phyloP scores from a whole-genome alignment of 2,329 filamentous ascomycete genomes.

The Aspergillus sojae region DNA sequence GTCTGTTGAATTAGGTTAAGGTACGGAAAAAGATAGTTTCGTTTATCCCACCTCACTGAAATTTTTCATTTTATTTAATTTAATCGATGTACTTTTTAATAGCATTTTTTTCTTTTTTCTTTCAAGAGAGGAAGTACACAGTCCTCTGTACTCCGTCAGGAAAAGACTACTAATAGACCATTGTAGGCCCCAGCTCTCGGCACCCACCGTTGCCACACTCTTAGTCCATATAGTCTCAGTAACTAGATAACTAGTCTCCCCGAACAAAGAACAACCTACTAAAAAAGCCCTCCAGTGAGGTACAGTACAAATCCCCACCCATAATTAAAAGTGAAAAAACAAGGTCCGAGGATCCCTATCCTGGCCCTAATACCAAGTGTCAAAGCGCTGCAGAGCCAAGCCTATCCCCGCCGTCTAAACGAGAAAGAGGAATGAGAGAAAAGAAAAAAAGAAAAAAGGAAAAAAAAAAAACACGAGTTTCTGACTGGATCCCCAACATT shows the following conservation, averaged over 20 bases:
- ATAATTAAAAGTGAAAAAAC: slow-evolving; percentile 1
- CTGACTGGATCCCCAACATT: slow-evolving; percentile 16
- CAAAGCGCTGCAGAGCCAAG: slow-evolving; percentile 29
- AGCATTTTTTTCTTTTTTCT: background rate
- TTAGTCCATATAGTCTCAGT: background rate
- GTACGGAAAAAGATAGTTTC: slow-evolving; percentile 10
- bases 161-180: background rate
- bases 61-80: background rate
- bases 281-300: background rate
- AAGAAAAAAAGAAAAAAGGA: background rate
- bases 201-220: slow-evolving; percentile 8
- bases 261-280: background rate
- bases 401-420: slow-evolving; percentile 15
- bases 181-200: slow-evolving; percentile 6
- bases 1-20: slow-evolving; percentile 20
- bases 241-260: background rate
- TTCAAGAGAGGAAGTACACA: background rate
- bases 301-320: background rate
- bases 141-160: background rate
- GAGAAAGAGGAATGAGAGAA: background rate
- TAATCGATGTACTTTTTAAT: background rate
- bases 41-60: background rate
- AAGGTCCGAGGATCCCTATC: slow-evolving; percentile 15
- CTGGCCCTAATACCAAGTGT: slow-evolving; percentile 16
- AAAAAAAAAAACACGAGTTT: slow-evolving; percentile 13